Evolutionary conservation across 2,329 filamentous ascomycete genomes (phyloP), one percentile per base, ranked within the genome.

Genomic region (Phaeosphaeria sp.): DNA sequence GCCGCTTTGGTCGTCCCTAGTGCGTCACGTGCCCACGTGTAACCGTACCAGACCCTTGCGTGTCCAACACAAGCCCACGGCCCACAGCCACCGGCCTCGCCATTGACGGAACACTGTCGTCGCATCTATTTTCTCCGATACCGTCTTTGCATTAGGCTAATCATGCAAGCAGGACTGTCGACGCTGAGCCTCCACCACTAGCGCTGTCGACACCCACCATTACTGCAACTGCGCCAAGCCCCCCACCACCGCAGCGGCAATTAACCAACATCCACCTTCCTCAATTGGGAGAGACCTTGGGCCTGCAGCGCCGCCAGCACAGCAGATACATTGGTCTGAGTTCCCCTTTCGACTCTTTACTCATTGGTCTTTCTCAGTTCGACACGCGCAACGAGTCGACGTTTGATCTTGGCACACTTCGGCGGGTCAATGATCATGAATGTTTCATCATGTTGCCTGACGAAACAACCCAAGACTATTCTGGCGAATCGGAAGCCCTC

Each of bases 261-360:
- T 62, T 74, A 63, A 61, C 62, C 50, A 72, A 51, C 68, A 59
- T 66, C 52, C 71, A 77, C 54, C 61, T 74, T 53, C 73, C 74
- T 48, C 72, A 74, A 50, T 72, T 82, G 15, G 80, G 81, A 61
- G 80, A 83, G 70, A 81, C 80, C 13, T 64, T 95, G 56, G 91
- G 91, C 58, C 83, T 95, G 65, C 91, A 94, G 74, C 82, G 86
- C 70, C 89, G 92, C 75, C 87, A 90, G 59, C 92, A 90, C 75
- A 92, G 90, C 78, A 90, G 92, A 77, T 92, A 94, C 72, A 91
- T 95, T 67, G 91, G 91, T 24, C 87, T 90, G 56, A 94, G 91
- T 50, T 93, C 91, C 50, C 90, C 93, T 68, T 92, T 93, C 72
- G 91, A 95, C 74, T 90, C 91, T 17, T 89, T 89, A n/a, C 83